Evolutionary conservation across 192 early-diverging fungal genomes (phyloP), one percentile per base, ranked within the genome.

Genomic region (Rhizoclosmatium globosum): DNA sequence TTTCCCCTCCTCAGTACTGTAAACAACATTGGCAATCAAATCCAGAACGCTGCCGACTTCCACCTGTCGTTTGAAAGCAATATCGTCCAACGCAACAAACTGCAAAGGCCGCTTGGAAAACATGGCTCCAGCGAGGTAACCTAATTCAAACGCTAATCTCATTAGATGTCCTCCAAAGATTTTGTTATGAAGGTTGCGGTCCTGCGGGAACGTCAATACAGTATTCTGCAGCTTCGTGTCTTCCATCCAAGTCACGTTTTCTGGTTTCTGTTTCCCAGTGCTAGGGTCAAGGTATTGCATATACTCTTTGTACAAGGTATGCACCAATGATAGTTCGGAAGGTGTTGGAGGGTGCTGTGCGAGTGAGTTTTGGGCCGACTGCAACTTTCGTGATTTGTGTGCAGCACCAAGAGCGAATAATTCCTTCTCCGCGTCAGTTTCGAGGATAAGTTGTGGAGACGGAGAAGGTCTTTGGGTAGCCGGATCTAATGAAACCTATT

Each of bases 91-190:
- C 2, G 85, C 82, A 2, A 83, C 61, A 76, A 95, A 92, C 6
- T 91, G 76, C 45, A 93, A 84, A 3, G 77, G 83, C 47, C 85
- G 79, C 31, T 87, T 87, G 45, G 91, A 84, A 62, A 94, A 94
- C 9, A 94, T 79, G 0, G 90, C 86, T 2, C 91, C 94, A 56
- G 92, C 93, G 47, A 92, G 87, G 81, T 91, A 94, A 4, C 94
- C 94, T 0, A 98, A 88, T 83, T 98, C 96, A 60, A 89, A 93
- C 0, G 95, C 96, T 2, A 93, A 83, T 65, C 92, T 89, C 94
- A 98, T 95, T 66, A 96, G 82, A 61, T 93, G 92, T 2, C 85
- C 86, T 4, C 94, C 92, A 85, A 94, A 94, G 3, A 93, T 88
- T 68, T 92, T 92, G 71, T 92, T 87, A 79, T 95, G 93, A 56